Conservation (phyloP, 441 rosid species). For the Breynia disticha region DNA sequence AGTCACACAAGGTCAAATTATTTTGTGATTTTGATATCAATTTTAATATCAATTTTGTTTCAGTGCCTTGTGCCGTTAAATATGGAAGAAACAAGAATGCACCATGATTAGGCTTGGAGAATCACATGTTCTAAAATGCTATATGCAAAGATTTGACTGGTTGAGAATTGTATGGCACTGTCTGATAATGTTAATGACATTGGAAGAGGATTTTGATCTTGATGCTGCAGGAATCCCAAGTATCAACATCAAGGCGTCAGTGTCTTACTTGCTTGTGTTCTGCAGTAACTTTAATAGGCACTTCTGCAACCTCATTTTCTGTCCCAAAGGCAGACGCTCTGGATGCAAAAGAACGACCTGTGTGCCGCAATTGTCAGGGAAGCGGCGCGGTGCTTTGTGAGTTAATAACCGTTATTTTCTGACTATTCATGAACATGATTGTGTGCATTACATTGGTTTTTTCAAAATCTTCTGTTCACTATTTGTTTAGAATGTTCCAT, state of each 20-base stretch:
- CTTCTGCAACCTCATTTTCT: slow-evolving; percentile 31
- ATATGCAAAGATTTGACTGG: too few species aligned
- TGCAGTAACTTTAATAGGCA: slow-evolving; percentile 37
- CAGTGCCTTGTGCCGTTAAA: background rate
- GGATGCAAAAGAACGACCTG: slow-evolving; percentile 54
- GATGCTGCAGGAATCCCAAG: slow-evolving; percentile 31
- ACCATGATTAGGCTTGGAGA: background rate
- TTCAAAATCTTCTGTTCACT: background rate
- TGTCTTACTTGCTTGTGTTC: slow-evolving; percentile 67
- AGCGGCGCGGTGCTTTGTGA: slow-evolving; percentile 80
- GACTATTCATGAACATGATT: too few species aligned
- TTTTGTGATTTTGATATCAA: background rate
- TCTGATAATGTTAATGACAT: background rate
- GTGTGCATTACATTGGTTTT: too few species aligned
- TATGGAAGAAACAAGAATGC: background rate
- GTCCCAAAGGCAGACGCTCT: slow-evolving; percentile 32
- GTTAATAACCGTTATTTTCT: slow-evolving; percentile 15
- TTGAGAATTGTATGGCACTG: too few species aligned
- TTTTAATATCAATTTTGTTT: background rate
- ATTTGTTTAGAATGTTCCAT: slow-evolving; percentile 3
- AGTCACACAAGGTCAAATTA: slow-evolving; percentile 12
- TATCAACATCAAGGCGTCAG: slow-evolving; percentile 43
- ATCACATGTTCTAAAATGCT: too few species aligned
- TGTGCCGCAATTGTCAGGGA: slow-evolving; percentile 73
- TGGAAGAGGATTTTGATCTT: slow-evolving; percentile 4